Percentiles rank a stretch among this genome's conserved stretches.
Evolutionary conservation across 495 filamentous ascomycete genomes (phyloP).

Genomic region (Annulohypoxylon nitens): DNA sequence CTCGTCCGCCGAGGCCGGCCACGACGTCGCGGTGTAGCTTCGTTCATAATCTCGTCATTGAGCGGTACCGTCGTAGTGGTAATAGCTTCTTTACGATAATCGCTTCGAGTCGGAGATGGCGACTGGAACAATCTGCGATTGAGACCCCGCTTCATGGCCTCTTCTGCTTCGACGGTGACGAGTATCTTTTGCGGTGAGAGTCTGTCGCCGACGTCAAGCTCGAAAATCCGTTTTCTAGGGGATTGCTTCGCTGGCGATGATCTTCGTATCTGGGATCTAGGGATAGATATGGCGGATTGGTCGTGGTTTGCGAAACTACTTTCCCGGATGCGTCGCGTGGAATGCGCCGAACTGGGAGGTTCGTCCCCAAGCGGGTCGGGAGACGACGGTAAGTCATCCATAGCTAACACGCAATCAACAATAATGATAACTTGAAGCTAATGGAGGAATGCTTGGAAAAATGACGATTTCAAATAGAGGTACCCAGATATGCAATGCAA

Average conservation of each 20-base stretch:
- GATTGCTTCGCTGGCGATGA: constrained; percentile 53
- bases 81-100: constrained; percentile 43
- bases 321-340: constrained; percentile 46
- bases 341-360: constrained; percentile 47
- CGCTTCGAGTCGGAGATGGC: constrained; percentile 50
- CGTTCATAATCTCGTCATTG: constrained; percentile 60
- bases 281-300: constrained; percentile 35
- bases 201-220: constrained; percentile 65
- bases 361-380: constrained; percentile 63
- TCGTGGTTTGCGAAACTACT: constrained; percentile 44
- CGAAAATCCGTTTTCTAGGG: constrained; percentile 66
- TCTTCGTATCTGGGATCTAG: constrained; percentile 42
- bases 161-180: constrained; percentile 67
- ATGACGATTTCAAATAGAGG: constrained; percentile 11
- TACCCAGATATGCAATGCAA: constrained; percentile 21
- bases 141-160: constrained; percentile 47
- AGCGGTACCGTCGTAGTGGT: constrained; percentile 62
- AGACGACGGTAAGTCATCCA: constrained; percentile 59
- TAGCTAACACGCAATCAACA: constrained; percentile 31
- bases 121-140: constrained; percentile 59
- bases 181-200: constrained; percentile 64
- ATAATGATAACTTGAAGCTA: constrained; percentile 20
- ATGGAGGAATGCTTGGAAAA: constrained; percentile 10
- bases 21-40: constrained; percentile 57
- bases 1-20: constrained; percentile 55